Percentiles rank a stretch among this genome's conserved stretches.
Conservation (phyloP, 345 rosid species). For the Viola odorata region DNA sequence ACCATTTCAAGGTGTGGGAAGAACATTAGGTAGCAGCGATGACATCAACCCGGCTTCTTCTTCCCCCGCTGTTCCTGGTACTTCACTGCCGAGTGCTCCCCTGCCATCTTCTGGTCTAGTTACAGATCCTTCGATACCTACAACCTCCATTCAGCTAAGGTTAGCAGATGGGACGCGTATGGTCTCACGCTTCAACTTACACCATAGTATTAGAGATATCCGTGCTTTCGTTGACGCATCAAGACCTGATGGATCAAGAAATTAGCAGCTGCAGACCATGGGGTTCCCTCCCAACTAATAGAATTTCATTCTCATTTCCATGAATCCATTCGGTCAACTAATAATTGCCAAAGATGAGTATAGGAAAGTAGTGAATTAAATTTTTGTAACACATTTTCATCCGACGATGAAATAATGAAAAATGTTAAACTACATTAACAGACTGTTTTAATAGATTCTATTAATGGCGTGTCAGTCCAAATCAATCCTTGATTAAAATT, state of each 20-base stretch:
- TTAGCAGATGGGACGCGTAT: constrained; percentile 77
- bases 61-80: constrained; percentile 21
- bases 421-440: too few relatives aligned
- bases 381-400: too few relatives aligned
- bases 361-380: too few relatives aligned
- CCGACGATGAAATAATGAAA: too few relatives aligned
- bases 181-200: constrained; percentile 64
- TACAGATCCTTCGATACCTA: constrained; percentile 51
- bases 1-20: constrained; percentile 48
- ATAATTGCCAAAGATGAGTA: too few relatives aligned
- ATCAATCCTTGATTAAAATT: too few relatives aligned
- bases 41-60: constrained; percentile 17
- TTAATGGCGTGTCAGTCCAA: too few relatives aligned
- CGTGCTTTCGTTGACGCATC: constrained; percentile 83
- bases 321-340: too few relatives aligned
- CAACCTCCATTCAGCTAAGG: constrained; percentile 80
- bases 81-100: constrained; percentile 38
- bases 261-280: constrained; percentile 78
- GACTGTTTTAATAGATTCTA: too few relatives aligned
- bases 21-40: constrained; percentile 46
- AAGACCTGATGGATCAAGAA: constrained; percentile 55
- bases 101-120: constrained; percentile 49
- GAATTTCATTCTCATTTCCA: too few relatives aligned
- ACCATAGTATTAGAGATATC: constrained; percentile 67
- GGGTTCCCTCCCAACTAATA: constrained; percentile 98